A percentile compares a stretch with the other conserved stretches of the same genome.
Evolutionary conservation across 2,329 filamentous ascomycete species (phyloP).

Genomic region (Lasiodiplodia sp.): DNA sequence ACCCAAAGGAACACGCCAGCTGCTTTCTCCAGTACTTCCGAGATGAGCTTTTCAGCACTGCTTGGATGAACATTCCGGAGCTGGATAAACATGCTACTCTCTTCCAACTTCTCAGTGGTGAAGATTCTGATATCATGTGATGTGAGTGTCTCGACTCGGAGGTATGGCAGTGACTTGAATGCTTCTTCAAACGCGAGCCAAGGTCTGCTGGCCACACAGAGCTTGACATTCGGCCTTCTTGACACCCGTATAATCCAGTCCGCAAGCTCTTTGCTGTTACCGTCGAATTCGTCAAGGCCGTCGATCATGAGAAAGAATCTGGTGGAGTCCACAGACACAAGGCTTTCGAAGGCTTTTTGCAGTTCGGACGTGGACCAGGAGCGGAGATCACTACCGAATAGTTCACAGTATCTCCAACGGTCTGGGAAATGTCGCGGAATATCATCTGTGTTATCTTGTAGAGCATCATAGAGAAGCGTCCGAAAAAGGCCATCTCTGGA

Average conservation of each 20-base stretch:
- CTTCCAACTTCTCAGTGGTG: constrained; percentile 8
- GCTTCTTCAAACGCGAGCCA: constrained; percentile 24
- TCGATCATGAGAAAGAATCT: constrained; percentile 28
- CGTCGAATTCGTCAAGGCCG: constrained; percentile 29
- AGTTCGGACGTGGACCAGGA: constrained; percentile 2
- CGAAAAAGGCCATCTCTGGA: constrained; percentile 4
- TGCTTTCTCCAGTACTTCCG: constrained; percentile 30
- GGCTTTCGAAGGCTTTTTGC: neutral
- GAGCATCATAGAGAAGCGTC: constrained; percentile 17
- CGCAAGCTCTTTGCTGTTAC: neutral
- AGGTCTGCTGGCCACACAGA: constrained; percentile 19
- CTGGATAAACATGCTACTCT: neutral
- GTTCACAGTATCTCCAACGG: neutral
- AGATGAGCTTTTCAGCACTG: neutral
- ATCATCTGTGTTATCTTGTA: neutral
- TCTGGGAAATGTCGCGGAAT: constrained; percentile 8
- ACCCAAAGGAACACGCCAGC: constrained; percentile 37
- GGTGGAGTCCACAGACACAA: neutral
- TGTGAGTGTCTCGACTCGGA: constrained; percentile 23
- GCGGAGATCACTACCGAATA: neutral
- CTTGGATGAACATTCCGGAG: neutral
- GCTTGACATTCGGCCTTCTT: constrained; percentile 3
- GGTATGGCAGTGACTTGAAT: constrained; percentile 12
- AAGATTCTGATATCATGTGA: constrained; percentile 17
- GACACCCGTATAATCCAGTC: neutral